Conservation (phyloP, 495 filamentous ascomycete species). For the Aspergillus haitiensis region DNA sequence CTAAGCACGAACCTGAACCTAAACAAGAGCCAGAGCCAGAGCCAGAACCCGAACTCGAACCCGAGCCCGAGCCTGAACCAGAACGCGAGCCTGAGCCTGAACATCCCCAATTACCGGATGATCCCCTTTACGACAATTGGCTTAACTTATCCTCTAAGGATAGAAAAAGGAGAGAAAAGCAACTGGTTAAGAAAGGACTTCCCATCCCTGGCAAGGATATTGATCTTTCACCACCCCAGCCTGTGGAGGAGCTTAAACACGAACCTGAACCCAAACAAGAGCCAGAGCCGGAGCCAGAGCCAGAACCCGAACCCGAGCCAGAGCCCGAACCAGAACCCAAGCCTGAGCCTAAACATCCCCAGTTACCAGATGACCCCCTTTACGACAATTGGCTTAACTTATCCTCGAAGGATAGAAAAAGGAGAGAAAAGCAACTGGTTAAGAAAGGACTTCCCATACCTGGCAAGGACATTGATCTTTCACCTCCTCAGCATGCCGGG, state of each 20-base stretch:
- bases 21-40: neutral
- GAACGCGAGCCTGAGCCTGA: neutral
- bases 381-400: constrained; percentile 40
- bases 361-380: constrained; percentile 37
- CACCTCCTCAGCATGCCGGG: constrained; percentile 21
- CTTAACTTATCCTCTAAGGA: neutral
- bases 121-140: neutral
- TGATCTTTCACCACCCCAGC: neutral
- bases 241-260: neutral
- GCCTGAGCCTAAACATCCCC: constrained; percentile 33
- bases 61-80: neutral
- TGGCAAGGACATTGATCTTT: constrained; percentile 37
- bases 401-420: constrained; percentile 43
- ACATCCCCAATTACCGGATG: neutral
- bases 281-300: constrained; percentile 32
- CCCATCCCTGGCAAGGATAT: neutral
- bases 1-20: neutral
- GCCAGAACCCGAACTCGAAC: neutral
- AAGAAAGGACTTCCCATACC: constrained; percentile 42
- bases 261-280: neutral
- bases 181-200: neutral
- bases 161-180: neutral
- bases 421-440: constrained; percentile 37
- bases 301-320: constrained; percentile 30
- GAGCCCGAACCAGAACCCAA: constrained; percentile 35